Evolutionary conservation across 805 yeast species (phyloP).

Genomic region (Naumovozyma baii): DNA sequence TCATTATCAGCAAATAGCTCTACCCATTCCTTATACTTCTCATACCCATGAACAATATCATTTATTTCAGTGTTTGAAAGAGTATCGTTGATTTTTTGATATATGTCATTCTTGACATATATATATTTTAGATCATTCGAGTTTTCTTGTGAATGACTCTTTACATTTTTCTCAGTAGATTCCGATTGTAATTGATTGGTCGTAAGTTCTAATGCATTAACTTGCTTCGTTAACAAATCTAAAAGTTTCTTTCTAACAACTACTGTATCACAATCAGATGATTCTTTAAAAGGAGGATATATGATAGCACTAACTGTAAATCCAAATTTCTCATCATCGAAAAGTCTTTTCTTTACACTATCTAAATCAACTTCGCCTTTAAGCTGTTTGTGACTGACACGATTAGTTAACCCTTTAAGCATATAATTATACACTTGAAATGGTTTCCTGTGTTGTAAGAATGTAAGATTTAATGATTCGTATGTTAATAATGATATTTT

Average conservation of each 20-base stretch:
- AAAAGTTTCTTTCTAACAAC: neutral
- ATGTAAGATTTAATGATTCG: neutral
- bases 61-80: constrained; percentile 8
- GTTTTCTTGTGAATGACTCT: constrained; percentile 16
- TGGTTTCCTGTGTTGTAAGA: neutral
- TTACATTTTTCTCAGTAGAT: constrained; percentile 8
- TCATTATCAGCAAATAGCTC: constrained; percentile 8
- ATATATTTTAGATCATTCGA: constrained; percentile 9
- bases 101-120: constrained; percentile 11
- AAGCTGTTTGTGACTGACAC: no score
- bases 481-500: neutral
- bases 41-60: constrained; percentile 13
- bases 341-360: neutral
- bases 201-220: neutral
- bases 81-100: constrained; percentile 10
- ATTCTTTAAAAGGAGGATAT: neutral
- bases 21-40: constrained; percentile 11
- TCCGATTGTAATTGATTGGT: neutral
- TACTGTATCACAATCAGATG: neutral
- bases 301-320: neutral
- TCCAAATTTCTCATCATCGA: neutral
- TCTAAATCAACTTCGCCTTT: neutral
- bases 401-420: no score
- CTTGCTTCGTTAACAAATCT: neutral
- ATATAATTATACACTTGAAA: neutral